Conservation (phyloP, 768 basidiomycete genomes). For the Pulveroboletus frians region DNA sequence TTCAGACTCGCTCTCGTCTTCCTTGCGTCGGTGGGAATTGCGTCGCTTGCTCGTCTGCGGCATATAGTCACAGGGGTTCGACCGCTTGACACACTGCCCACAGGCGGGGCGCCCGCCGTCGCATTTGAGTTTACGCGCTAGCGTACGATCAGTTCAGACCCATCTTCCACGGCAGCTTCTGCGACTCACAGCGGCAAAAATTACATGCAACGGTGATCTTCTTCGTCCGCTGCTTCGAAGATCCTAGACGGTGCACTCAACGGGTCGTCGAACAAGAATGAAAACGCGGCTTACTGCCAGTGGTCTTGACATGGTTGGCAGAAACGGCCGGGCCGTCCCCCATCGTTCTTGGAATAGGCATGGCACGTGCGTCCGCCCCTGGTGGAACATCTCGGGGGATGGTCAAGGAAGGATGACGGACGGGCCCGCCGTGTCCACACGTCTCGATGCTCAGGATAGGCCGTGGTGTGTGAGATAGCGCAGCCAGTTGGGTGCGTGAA, state of each 20-base stretch:
- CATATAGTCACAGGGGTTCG: slow-evolving; percentile 76
- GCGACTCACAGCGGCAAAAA: slow-evolving; percentile 77
- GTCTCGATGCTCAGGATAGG: slow-evolving; percentile 63
- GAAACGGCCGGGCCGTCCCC: slow-evolving; percentile 31
- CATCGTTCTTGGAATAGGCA: slow-evolving; percentile 37
- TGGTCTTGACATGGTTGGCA: slow-evolving; percentile 28
- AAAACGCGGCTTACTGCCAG: slow-evolving; percentile 35
- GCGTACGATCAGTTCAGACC: slow-evolving; percentile 19
- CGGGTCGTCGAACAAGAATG: slow-evolving; percentile 5
- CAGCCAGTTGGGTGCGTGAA: slow-evolving; percentile 26
- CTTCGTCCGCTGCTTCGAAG: slow-evolving; percentile 66
- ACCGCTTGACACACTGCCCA: slow-evolving; percentile 74
- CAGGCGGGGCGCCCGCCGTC: slow-evolving; percentile 83
- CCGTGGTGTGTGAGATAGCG: slow-evolving; percentile 39
- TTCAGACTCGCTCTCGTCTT: slow-evolving; percentile 54
- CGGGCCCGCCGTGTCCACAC: slow-evolving; percentile 38
- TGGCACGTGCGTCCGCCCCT: slow-evolving; percentile 40
- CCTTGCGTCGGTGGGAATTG: slow-evolving; percentile 56
- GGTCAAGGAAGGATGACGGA: slow-evolving; percentile 43
- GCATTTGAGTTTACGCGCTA: slow-evolving; percentile 85
- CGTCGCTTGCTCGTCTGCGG: slow-evolving; percentile 68
- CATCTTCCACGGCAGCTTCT: slow-evolving; percentile 9
- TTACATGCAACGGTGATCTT: slow-evolving; percentile 89
- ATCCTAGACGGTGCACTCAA: slow-evolving; percentile 36
- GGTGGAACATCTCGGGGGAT: slow-evolving; percentile 45